These are phyloP conservation scores for Fusarium duplospermum DNA, from an alignment of 2,329 filamentous ascomycete species.

Conservation along the genomic window DNA sequence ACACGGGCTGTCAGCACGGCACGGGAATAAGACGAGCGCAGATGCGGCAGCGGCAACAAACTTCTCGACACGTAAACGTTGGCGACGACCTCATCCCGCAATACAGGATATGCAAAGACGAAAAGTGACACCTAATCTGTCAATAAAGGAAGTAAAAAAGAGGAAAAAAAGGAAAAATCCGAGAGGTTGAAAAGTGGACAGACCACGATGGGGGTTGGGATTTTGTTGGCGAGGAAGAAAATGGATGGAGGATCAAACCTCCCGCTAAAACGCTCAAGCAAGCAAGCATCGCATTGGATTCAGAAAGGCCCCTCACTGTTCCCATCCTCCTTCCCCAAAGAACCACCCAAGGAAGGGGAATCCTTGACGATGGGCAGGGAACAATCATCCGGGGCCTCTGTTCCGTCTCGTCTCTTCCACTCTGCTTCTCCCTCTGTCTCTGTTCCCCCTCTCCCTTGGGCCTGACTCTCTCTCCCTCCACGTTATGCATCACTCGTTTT, in stretches of 20 bases:
- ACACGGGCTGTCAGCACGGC: constrained; percentile 15
- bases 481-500: background rate
- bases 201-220: constrained; percentile 29
- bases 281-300: background rate
- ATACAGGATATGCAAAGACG: background rate
- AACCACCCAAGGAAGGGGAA: constrained; percentile 15
- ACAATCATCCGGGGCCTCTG: constrained; percentile 20
- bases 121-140: background rate
- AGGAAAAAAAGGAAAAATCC: constrained; percentile 6
- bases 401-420: constrained; percentile 19
- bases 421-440: background rate
- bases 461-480: constrained; percentile 19
- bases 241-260: constrained; percentile 1
- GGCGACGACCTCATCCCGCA: constrained; percentile 20
- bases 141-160: background rate
- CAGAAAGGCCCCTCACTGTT: background rate
- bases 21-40: background rate
- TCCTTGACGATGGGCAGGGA: constrained; percentile 21
- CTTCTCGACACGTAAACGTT: constrained; percentile 14
- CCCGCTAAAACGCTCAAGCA: constrained; percentile 22
- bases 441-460: constrained; percentile 14
- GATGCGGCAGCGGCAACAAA: constrained; percentile 15
- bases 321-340: constrained; percentile 27
- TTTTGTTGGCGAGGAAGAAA: background rate
- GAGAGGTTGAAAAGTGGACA: constrained; percentile 29